These are phyloP conservation scores for Zoysia pacifica DNA, from an alignment of 176 grass and related monocot genomes.

Conservation along the genomic window DNA sequence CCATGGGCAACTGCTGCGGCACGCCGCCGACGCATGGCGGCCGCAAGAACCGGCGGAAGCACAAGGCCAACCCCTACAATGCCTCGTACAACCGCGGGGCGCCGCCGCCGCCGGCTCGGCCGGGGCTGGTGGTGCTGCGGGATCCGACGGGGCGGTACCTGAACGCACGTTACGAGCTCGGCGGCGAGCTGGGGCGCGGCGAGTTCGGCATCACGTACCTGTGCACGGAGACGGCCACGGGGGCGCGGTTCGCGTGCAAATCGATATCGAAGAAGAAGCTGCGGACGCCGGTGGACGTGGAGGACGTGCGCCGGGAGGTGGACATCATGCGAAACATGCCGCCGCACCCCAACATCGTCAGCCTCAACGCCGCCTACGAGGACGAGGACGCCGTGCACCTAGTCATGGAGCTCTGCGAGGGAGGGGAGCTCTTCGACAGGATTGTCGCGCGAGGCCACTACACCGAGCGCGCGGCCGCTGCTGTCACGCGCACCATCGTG, in stretches of 20 bases:
- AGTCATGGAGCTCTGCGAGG: conserved; percentile 98
- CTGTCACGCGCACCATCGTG: conserved; percentile 82
- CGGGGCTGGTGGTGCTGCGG: conserved; percentile 58
- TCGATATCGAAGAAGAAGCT: conserved; percentile 73
- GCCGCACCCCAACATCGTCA: conserved; percentile 75
- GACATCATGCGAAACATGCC: conserved; percentile 97
- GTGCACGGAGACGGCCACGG: conserved; percentile 60
- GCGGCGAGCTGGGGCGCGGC: conserved; percentile 67
- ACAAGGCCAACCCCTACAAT: conserved; percentile 49
- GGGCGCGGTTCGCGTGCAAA: conserved; percentile 60
- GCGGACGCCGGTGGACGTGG: conserved; percentile 75
- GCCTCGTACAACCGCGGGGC: conserved; percentile 43
- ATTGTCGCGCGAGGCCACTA: conserved; percentile 90
- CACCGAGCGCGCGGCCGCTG: conserved; percentile 86
- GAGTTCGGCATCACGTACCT: conserved; percentile 72
- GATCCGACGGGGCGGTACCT: conserved; percentile 56
- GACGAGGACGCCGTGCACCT: conserved; percentile 89
- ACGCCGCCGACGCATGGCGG: conserved; percentile 30
- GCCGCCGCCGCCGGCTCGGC: neutral
- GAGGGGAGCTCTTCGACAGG: conserved; percentile 94
- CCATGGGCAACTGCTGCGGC: conserved; percentile 75
- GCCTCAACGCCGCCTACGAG: conserved; percentile 85
- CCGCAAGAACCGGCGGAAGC: conserved; percentile 32
- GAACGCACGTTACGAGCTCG: conserved; percentile 42
- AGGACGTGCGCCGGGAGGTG: conserved; percentile 95